Evolutionary conservation across 2,329 filamentous ascomycete species (phyloP), one percentile per base, ranked within the genome.

Genomic region (Fusarium sp.): DNA sequence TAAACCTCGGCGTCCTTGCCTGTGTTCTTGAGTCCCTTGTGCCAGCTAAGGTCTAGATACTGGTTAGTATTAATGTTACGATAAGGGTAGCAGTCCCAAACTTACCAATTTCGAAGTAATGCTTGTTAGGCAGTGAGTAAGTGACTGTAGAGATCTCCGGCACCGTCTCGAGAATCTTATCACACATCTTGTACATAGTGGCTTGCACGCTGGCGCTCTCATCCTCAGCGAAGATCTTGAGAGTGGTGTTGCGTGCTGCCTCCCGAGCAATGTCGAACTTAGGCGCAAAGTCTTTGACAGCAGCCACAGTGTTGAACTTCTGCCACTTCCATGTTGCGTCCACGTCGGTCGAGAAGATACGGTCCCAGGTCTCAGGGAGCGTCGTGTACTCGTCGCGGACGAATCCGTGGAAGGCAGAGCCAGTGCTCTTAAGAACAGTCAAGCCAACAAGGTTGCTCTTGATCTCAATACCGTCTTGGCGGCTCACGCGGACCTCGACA

Each of bases 111-210:
- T 98, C 95, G 76, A 98, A 98, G 83, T 97, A 98, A 82, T 99
- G 96, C 84, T 97, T 98, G 85, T 99, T 99, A 12, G 96, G 96
- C 74, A 99, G 85, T 10, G 90, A 85, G 77, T 97, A 98, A 73
- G 91, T 87, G 40, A 96, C 92, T 21, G 85, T 84, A 43, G 90
- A 87, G 21, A 94, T 86, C 67, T 89, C 83, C 15, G 93, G 91
- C 23, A 89, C 91, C 21, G 85, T 88, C 10, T 87, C 90, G 52
- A 99, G 84, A 70, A 99, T 97, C 78, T 90, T 84, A 78, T 95
- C 91, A 73, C 88, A 89, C 95, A 99, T 99, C 84, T 97, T 96
- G 84, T 97, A 99, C 96, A 99, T 98, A 63, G 95, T 98, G 73
- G 90, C 90, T 82, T 99, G 96, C 23, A 99, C 96, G 73, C 93